phyloP scores from a whole-genome alignment of 371 early-diverging fungal genomes.

The Conidiobolus incongruus region DNA sequence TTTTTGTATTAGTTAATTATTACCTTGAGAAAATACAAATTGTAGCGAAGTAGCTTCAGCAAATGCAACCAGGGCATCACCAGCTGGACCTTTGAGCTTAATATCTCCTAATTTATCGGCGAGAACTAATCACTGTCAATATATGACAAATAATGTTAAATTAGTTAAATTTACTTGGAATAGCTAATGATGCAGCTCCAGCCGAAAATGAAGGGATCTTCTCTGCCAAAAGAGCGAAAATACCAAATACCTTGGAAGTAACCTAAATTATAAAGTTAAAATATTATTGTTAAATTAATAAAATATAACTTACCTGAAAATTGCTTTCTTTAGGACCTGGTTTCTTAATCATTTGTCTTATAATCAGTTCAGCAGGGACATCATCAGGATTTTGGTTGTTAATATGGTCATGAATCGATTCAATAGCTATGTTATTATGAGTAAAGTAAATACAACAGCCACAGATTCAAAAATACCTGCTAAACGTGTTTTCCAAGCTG shows the following conservation, averaged over 20 bases:
- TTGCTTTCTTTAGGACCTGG: conserved; percentile 93
- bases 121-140: conserved; percentile 15
- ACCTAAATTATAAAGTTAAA: background rate
- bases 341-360: conserved; percentile 48
- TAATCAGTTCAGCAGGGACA: conserved; percentile 46
- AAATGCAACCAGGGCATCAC: conserved; percentile 45
- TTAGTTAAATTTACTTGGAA: conserved; percentile 18
- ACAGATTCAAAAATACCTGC: conserved; percentile 16
- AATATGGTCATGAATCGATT: conserved; percentile 35
- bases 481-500: conserved; percentile 72
- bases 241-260: conserved; percentile 16
- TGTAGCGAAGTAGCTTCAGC: conserved; percentile 50
- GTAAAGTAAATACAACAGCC: background rate
- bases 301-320: conserved; percentile 45
- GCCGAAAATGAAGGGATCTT: conserved; percentile 36
- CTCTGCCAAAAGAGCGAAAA: conserved; percentile 38
- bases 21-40: conserved; percentile 46
- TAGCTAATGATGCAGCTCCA: conserved; percentile 46
- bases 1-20: background rate
- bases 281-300: background rate
- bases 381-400: conserved; percentile 12
- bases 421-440: conserved; percentile 31
- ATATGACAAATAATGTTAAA: background rate
- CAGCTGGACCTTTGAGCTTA: conserved; percentile 68
- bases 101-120: conserved; percentile 85